phyloP scores from a whole-genome alignment of 495 filamentous ascomycete species.

The Penicillium goetzii region DNA sequence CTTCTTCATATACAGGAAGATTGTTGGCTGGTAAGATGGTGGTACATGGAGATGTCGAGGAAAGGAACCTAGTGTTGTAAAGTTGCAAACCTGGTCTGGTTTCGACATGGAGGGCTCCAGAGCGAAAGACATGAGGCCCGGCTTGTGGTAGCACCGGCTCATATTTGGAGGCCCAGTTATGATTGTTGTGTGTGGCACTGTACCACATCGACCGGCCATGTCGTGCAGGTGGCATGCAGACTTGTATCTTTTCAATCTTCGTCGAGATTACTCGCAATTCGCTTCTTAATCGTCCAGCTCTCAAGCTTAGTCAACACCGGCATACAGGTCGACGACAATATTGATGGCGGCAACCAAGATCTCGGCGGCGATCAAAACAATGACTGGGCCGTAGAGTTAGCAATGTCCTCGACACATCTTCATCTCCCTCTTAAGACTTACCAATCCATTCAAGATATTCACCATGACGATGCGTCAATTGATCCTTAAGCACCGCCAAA shows the following conservation, averaged over 20 bases:
- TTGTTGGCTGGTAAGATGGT: neutral
- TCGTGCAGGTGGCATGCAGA: neutral
- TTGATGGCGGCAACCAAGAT: conserved; percentile 94
- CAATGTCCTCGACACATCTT: neutral
- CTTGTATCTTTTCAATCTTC: conserved; percentile 13
- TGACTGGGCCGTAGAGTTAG: conserved; percentile 58
- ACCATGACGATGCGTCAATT: conserved; percentile 93
- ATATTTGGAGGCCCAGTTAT: neutral
- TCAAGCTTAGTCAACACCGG: conserved; percentile 65
- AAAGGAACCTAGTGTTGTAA: conserved; percentile 6
- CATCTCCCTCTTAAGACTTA: conserved; percentile 42
- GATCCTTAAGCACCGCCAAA: conserved; percentile 91
- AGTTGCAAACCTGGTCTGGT: conserved; percentile 1
- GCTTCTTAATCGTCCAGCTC: neutral
- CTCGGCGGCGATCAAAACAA: conserved; percentile 93
- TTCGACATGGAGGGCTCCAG: neutral
- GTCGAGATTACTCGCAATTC: neutral
- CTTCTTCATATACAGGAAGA: conserved; percentile 18
- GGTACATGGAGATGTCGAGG: conserved; percentile 6
- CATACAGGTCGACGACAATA: conserved; percentile 93
- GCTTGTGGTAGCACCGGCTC: neutral
- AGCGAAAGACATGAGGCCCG: neutral
- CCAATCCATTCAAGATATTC: conserved; percentile 96
- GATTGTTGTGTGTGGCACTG: neutral
- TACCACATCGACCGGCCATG: neutral